Conservation (phyloP, 768 basidiomycete species). For the Boletus huronensis region DNA sequence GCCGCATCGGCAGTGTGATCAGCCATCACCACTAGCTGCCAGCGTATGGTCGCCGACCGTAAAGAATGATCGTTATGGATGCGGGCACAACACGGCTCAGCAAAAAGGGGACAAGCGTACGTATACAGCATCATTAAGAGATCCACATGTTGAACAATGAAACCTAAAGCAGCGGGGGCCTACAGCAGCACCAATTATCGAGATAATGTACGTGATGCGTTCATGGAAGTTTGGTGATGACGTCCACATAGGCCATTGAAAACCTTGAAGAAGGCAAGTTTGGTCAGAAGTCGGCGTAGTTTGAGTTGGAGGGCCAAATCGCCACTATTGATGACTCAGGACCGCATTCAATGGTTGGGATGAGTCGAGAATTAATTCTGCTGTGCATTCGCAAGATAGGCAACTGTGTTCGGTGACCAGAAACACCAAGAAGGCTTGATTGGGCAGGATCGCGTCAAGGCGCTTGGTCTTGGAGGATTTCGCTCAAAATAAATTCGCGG, state of each 20-base stretch:
- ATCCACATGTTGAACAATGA: constrained; percentile 59
- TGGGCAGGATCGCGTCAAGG: constrained; percentile 40
- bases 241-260: constrained; percentile 47
- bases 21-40: constrained; percentile 2
- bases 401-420: constrained; percentile 49
- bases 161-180: constrained; percentile 58
- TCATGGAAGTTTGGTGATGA: constrained; percentile 53
- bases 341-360: constrained; percentile 53
- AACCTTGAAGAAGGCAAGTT: constrained; percentile 55
- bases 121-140: constrained; percentile 58
- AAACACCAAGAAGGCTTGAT: constrained; percentile 47
- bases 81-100: not conserved
- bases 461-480: constrained; percentile 46
- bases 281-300: constrained; percentile 45
- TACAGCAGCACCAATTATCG: constrained; percentile 51
- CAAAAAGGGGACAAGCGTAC: constrained; percentile 34
- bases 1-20: constrained; percentile 3
- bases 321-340: constrained; percentile 54
- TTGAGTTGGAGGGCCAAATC: constrained; percentile 38
- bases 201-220: constrained; percentile 52
- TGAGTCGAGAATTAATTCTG: constrained; percentile 52
- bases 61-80: constrained; percentile 27
- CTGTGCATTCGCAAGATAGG: constrained; percentile 55
- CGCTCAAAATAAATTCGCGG: constrained; percentile 44
- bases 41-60: constrained; percentile 26